Base-by-base conservation (phyloP, 1,284 basidiomycete genomes). In the Thelephora terrestris region DNA sequence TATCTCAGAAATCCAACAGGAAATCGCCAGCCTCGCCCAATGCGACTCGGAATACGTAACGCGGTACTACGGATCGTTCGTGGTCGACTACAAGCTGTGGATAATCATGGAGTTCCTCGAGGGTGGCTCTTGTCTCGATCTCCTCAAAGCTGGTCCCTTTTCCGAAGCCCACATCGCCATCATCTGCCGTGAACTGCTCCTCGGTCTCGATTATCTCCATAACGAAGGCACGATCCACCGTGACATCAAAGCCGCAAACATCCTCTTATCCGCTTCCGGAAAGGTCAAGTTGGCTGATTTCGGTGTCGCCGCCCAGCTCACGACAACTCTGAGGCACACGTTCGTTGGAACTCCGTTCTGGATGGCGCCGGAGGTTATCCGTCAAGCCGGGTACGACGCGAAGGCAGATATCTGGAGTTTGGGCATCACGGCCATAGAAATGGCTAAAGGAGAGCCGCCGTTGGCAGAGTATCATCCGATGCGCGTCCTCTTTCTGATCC, bases 71-170 rank as follows among this genome's bases (percentile, higher is more conserved):
- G 95, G 92, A 46, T 94, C 91, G 48, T 99, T 99, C 65, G 91
- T 99, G 52, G 85, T 91, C 55, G 84, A 90, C 14, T 98, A 95
- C 74, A 96, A 97, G 65, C 75, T 99, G 17, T 99, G 96, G 96
- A 99, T 99, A 62, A 76, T 99, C 60, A 99, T 99, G 96, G 95
- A 99, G 66, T 98, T 92, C 64, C 84, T 98, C 46, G 93, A 93
- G 0, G 96, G 95, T 29, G 95, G 95, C n/a, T 97, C 93, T 18
- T 97, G 95, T 68, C 79, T 96, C 46, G 95, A 98, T 64, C 74
- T 99, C 45, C 78, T 98, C 58, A 96, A 95, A 65, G 81, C 91
- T 0, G 94, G 91, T 21, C 72, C 80, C 18, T 96, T 98, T 64
- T 80, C 85, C 7, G 96, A 99, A 66, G 74, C 78, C 0, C 92